A percentile compares a stretch with the other conserved stretches of the same genome.
These are phyloP conservation scores for Chytriomyces sp. DNA, from an alignment of 192 early-diverging fungal genomes.

Conservation along the genomic window DNA sequence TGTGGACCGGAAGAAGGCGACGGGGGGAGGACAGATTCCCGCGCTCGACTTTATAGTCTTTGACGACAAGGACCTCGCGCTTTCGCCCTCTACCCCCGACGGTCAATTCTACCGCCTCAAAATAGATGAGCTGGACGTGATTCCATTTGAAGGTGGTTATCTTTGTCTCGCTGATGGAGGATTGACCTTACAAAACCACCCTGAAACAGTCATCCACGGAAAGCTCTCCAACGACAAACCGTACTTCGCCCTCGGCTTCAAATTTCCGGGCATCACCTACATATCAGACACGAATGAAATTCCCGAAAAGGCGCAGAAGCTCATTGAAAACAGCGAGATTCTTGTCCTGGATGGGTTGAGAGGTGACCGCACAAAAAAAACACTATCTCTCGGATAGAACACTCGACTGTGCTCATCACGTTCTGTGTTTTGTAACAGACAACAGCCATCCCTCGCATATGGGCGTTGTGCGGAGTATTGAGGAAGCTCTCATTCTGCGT, in stretches of 20 bases:
- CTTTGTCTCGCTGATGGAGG: neutral
- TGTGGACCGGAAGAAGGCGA: constrained; percentile 73
- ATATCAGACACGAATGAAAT: constrained; percentile 81
- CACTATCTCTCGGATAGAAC: neutral
- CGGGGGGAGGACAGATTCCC: constrained; percentile 83
- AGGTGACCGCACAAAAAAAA: constrained; percentile 10
- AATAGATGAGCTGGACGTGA: constrained; percentile 65
- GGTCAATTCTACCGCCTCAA: constrained; percentile 48
- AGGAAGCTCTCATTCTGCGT: constrained; percentile 50
- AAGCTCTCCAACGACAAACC: constrained; percentile 55
- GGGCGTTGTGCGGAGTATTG: constrained; percentile 67
- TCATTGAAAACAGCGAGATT: constrained; percentile 54
- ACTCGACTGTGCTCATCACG: neutral
- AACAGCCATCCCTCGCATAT: constrained; percentile 75
- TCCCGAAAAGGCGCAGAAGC: constrained; percentile 56
- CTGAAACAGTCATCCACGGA: constrained; percentile 71
- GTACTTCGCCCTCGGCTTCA: constrained; percentile 79
- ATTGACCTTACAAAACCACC: neutral
- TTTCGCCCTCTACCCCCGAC: neutral
- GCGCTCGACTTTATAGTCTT: constrained; percentile 73
- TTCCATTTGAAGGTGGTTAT: constrained; percentile 66
- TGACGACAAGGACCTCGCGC: constrained; percentile 36
- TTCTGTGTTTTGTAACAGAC: constrained; percentile 33
- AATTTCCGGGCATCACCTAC: constrained; percentile 74
- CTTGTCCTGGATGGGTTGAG: constrained; percentile 81